Conservation (phyloP, 495 filamentous ascomycete genomes). For the Acidomyces sp. region DNA sequence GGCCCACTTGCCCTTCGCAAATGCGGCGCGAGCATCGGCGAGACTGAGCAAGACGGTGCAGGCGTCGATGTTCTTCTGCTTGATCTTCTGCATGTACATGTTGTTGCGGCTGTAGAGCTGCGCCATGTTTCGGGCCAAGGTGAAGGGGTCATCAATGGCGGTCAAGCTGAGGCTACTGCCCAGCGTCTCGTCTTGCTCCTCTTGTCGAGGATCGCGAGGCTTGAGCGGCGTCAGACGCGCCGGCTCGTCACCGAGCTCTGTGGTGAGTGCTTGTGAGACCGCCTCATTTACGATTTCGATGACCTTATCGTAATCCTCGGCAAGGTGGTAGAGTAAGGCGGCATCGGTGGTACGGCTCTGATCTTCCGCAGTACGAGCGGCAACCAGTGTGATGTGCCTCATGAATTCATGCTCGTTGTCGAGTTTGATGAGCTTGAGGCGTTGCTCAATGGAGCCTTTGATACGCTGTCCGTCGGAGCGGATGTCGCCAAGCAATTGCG, state of each 20-base stretch:
- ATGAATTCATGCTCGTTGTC: conserved; percentile 70
- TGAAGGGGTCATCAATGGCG: conserved; percentile 70
- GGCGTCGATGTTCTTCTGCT: conserved; percentile 50
- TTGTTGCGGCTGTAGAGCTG: conserved; percentile 61
- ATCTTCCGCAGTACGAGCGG: conserved; percentile 82
- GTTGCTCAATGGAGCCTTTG: conserved; percentile 75
- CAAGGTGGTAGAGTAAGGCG: conserved; percentile 85
- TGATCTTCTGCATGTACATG: conserved; percentile 59
- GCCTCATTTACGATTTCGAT: conserved; percentile 76
- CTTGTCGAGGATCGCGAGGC: conserved; percentile 36
- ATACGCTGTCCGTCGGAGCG: conserved; percentile 66
- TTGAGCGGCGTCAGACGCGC: conserved; percentile 66
- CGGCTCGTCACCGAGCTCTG: conserved; percentile 65
- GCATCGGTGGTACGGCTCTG: conserved; percentile 86
- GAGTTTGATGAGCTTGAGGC: conserved; percentile 70
- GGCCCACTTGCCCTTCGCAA: conserved; percentile 60
- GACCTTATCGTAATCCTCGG: conserved; percentile 86
- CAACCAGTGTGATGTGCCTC: conserved; percentile 73
- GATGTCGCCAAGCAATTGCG: conserved; percentile 85
- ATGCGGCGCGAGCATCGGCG: conserved; percentile 57
- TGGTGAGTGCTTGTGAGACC: conserved; percentile 72
- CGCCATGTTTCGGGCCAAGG: conserved; percentile 68
- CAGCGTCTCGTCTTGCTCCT: conserved; percentile 19
- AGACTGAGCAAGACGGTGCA: conserved; percentile 63
- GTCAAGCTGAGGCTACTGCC: conserved; percentile 65